A percentile compares a stretch with the other conserved stretches of the same genome.
Conservation (phyloP, 164 flowering plant genomes). For the Brasenia schreberi region DNA sequence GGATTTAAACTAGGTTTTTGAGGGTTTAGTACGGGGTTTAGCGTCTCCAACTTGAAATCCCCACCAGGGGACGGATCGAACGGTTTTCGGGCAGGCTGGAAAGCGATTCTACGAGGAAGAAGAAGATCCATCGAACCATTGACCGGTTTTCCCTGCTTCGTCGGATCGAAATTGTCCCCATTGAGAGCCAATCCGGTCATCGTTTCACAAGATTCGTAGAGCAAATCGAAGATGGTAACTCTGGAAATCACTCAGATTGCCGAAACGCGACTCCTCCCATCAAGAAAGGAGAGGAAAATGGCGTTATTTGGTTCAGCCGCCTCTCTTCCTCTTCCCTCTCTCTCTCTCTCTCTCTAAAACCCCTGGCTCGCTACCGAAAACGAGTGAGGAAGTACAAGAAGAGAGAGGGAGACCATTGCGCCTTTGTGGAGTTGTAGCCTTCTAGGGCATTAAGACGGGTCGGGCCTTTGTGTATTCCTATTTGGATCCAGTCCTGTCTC, state of each 20-base stretch:
- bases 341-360: not conserved
- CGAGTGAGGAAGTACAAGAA: too few relatives aligned
- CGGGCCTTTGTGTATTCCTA: too few relatives aligned
- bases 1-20: constrained; percentile 1
- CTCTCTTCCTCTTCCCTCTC: not conserved
- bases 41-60: constrained; percentile 51
- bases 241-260: too few relatives aligned
- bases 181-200: not conserved
- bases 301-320: not conserved
- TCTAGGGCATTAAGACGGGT: too few relatives aligned
- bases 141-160: constrained; percentile 4
- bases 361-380: too few relatives aligned
- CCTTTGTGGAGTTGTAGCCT: too few relatives aligned
- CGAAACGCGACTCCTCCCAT: too few relatives aligned
- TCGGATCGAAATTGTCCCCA: too few relatives aligned
- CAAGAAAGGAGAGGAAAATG: not conserved
- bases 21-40: constrained; percentile 34
- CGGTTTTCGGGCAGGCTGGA: constrained; percentile 42
- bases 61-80: constrained; percentile 18
- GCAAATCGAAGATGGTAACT: too few relatives aligned
- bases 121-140: constrained; percentile 10
- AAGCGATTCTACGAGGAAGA: constrained; percentile 38
- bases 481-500: too few relatives aligned
- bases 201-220: not conserved
- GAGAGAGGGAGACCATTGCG: too few relatives aligned